phyloP scores from a whole-genome alignment of 2,329 filamentous ascomycete genomes.

The Neonectria punicea region DNA sequence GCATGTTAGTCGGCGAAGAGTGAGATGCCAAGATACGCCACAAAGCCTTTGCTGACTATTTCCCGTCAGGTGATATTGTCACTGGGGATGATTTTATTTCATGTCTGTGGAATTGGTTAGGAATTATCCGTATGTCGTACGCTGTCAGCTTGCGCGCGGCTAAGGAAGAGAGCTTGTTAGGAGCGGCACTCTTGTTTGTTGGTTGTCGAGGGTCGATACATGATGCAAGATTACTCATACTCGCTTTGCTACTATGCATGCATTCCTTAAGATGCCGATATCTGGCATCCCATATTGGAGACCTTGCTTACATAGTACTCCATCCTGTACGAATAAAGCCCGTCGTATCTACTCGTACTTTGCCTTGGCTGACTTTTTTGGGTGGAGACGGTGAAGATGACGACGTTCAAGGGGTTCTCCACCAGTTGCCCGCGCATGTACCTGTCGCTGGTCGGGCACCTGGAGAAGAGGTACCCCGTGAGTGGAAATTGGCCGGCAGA shows the following conservation, averaged over 20 bases:
- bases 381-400: constrained; percentile 45
- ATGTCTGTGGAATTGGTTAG: neutral
- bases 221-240: too few relatives aligned
- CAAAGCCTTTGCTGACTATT: neutral
- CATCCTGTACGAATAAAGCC: neutral
- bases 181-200: too few relatives aligned
- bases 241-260: too few relatives aligned
- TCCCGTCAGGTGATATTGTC: neutral
- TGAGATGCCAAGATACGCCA: neutral
- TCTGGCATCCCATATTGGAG: constrained; percentile 6
- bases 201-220: neutral
- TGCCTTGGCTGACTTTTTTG: too few relatives aligned
- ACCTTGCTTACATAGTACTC: neutral
- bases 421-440: constrained; percentile 21
- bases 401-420: constrained; percentile 34
- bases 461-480: constrained; percentile 13
- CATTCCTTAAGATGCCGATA: neutral
- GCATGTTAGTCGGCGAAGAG: neutral
- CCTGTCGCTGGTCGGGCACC: constrained; percentile 13
- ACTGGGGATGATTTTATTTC: neutral
- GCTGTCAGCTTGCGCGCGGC: too few relatives aligned
- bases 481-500: constrained; percentile 5
- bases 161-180: too few relatives aligned
- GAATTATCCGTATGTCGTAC: too few relatives aligned
- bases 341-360: neutral